phyloP scores from a whole-genome alignment of 441 rosid genomes.

The Populus hybrid region DNA sequence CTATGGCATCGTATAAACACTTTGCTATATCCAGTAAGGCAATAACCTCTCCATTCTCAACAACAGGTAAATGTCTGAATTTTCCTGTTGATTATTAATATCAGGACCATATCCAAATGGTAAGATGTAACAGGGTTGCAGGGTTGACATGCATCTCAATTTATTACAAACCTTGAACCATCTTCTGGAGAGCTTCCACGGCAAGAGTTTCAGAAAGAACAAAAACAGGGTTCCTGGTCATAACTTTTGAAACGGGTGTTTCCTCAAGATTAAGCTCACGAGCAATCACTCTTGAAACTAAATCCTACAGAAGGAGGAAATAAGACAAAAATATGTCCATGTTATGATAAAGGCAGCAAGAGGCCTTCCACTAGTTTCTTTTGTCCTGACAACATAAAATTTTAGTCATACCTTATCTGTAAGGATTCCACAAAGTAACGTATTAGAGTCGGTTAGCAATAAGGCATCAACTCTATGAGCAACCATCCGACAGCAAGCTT shows the following conservation, averaged over 20 bases:
- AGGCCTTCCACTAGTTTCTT: neutral
- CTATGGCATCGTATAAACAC: conserved; percentile 95
- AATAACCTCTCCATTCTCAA: conserved; percentile 96
- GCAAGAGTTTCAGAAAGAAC: conserved; percentile 97
- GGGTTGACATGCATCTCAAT: conserved; percentile 10
- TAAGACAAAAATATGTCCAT: neutral
- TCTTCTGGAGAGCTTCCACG: conserved; percentile 96
- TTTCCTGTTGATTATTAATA: conserved; percentile 53
- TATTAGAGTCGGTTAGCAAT: conserved; percentile 88
- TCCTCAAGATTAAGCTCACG: conserved; percentile 69
- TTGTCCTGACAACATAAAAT: neutral
- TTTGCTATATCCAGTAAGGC: conserved; percentile 94
- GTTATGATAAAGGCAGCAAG: neutral
- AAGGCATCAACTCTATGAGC: conserved; percentile 94
- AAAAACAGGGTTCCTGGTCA: conserved; percentile 92
- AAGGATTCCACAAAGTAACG: conserved; percentile 94
- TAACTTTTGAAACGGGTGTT: conserved; percentile 86
- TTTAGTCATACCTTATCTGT: conserved; percentile 73
- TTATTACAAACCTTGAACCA: conserved; percentile 77
- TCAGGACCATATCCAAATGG: conserved; percentile 15
- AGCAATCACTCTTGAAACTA: conserved; percentile 83
- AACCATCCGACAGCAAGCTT: conserved; percentile 95
- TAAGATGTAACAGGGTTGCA: neutral
- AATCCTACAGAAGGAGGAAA: conserved; percentile 46
- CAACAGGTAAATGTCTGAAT: conserved; percentile 97